A percentile compares a stretch with the other conserved stretches of the same genome.
Evolutionary conservation across 1,284 basidiomycete species (phyloP).

Genomic region (Cerrena zonata): DNA sequence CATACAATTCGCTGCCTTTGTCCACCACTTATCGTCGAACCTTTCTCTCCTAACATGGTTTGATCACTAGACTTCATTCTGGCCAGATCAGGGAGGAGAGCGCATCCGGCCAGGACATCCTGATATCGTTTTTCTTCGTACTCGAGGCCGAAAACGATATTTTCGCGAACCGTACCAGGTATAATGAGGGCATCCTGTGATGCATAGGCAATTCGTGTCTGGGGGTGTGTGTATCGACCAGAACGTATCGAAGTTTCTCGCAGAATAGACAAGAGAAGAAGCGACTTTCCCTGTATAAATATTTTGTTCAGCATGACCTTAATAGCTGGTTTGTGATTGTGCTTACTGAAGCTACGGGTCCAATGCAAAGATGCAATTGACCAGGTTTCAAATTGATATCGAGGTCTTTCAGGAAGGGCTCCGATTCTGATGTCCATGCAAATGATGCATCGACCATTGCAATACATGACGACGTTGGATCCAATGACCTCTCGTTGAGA

Average conservation of each 20-base stretch:
- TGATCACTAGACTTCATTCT: conserved; percentile 68
- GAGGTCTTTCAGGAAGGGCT: not conserved
- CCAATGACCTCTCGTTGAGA: not conserved
- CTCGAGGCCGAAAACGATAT: conserved; percentile 39
- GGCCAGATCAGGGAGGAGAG: conserved; percentile 54
- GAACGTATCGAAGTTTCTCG: not conserved
- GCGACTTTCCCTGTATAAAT: not conserved
- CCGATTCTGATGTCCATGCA: not conserved
- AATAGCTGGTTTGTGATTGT: too few species aligned
- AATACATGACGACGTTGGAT: not conserved
- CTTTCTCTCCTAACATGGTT: conserved; percentile 68
- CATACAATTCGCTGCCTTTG: not conserved
- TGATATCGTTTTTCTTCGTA: conserved; percentile 40
- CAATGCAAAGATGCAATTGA: not conserved
- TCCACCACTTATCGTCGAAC: conserved; percentile 42
- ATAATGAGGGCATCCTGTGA: not conserved
- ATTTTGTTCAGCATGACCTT: too few species aligned
- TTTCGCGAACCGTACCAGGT: conserved; percentile 20
- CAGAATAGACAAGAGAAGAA: not conserved
- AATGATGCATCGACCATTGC: not conserved
- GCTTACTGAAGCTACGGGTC: not conserved
- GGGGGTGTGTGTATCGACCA: not conserved
- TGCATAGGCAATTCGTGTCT: not conserved
- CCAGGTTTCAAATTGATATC: not conserved
- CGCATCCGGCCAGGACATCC: conserved; percentile 59